Percentiles rank a stretch among this genome's conserved stretches.
phyloP scores from a whole-genome alignment of 306 rosid genomes.

The Rosa multiflora region DNA sequence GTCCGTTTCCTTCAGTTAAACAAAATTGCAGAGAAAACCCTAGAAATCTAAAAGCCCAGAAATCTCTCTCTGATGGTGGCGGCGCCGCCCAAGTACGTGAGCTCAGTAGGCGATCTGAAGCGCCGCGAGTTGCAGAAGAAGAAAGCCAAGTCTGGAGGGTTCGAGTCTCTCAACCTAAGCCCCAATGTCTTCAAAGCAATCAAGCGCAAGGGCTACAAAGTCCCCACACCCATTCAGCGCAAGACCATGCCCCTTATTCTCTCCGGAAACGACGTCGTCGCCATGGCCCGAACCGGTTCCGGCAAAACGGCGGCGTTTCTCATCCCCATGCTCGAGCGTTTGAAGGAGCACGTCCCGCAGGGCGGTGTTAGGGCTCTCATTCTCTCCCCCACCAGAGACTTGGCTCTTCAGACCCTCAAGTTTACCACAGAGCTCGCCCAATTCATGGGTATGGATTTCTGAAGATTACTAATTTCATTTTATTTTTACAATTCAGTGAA shows the following conservation, averaged over 20 bases:
- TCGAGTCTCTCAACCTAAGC: conserved; percentile 70
- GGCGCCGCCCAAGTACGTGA: conserved; percentile 25
- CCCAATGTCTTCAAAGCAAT: conserved; percentile 62
- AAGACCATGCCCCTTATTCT: conserved; percentile 92
- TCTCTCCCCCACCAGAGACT: conserved; percentile 81
- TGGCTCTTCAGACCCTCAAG: conserved; percentile 86
- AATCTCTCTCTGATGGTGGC: background rate
- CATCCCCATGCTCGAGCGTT: conserved; percentile 81
- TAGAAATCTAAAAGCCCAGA: background rate
- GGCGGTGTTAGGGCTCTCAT: conserved; percentile 83
- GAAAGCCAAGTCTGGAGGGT: conserved; percentile 80
- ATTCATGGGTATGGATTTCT: conserved; percentile 51
- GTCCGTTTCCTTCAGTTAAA: too few relatives aligned
- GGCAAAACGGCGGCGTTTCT: conserved; percentile 97
- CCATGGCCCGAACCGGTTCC: conserved; percentile 98
- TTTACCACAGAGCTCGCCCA: conserved; percentile 75
- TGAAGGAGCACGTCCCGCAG: conserved; percentile 73
- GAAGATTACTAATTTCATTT: background rate
- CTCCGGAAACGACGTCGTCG: conserved; percentile 80
- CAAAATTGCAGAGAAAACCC: background rate
- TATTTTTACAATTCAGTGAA: background rate
- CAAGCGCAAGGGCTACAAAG: conserved; percentile 81
- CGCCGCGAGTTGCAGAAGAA: conserved; percentile 48
- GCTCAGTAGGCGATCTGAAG: conserved; percentile 51
- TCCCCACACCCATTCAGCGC: conserved; percentile 95